Evolutionary conservation across 805 yeast genomes (phyloP), one percentile per base, ranked within the genome.

Genomic region (Starmerella kuoi): DNA sequence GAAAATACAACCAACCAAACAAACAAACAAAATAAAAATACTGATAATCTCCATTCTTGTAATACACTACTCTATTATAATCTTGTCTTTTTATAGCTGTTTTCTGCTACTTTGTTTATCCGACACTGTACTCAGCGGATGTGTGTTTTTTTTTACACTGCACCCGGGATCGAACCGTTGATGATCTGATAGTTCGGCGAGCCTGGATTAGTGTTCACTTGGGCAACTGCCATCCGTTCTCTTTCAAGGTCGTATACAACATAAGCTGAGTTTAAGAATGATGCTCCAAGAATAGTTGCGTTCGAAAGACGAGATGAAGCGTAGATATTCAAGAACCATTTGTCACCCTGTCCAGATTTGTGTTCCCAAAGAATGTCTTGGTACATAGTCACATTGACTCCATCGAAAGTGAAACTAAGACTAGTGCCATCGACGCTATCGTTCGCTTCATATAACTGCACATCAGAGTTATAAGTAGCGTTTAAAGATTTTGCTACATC

Each of bases 161-260:
- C 33, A 19, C 33, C 33, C 12, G 33, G 33, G 18, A 30, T 30
- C 9, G 19, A 14, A 19, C 18, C 8, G 17, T n/a, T 30, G 18
- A 30, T 30, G 18, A 30, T 19, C 33, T 30, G 18, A 19, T 11
- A 30, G 18, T 30, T 30, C 18, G 33, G 18, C 8, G 9, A 7
- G 33, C 33, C 33, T 8, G 18, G 18, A 42, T 57, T 50, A 42
- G 40, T 53, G 30, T 48, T 51, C 25, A 70, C 68, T 48, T 69
- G 73, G 14, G 78, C 85, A 40, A 80, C 47, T 1, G 78, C 73
- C 26, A 80, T 62, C 53, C 70, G 65, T 35, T 55, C 57, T 50
- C 68, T 69, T 26, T 76, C 82, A 37, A 77, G 61, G 56, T 81
- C 81, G 57, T 70, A 77, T 18, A 77, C 83, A 24, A 73, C 68